Evolutionary conservation across 139 green algal species (phyloP).

Genomic region (Haematococcus sp.): DNA sequence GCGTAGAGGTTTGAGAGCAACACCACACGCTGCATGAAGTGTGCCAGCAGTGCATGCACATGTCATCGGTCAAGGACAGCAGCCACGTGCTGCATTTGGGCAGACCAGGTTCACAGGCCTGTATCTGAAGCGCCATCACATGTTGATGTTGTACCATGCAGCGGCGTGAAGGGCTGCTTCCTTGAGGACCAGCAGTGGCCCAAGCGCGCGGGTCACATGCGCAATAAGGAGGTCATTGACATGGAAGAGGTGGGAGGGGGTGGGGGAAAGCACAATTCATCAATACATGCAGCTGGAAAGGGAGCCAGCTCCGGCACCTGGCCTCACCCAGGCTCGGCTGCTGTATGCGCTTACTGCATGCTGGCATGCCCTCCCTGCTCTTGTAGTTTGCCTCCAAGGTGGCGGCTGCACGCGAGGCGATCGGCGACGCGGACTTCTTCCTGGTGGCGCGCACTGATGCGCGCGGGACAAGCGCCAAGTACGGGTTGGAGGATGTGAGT

Average conservation of each 20-base stretch:
- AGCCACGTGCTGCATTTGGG: too few species aligned
- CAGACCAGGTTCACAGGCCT: background rate
- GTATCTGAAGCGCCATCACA: background rate
- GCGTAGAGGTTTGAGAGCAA: too few species aligned
- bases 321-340: background rate
- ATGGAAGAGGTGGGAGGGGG: conserved; percentile 32
- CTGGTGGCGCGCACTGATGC: conserved; percentile 75
- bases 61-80: too few species aligned
- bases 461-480: conserved; percentile 58
- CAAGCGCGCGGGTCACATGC: conserved; percentile 62
- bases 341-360: background rate
- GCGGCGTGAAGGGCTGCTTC: conserved; percentile 69
- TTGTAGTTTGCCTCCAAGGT: conserved; percentile 43
- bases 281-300: too few species aligned
- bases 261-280: too few species aligned
- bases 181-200: conserved; percentile 81
- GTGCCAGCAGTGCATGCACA: too few species aligned
- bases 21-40: too few species aligned
- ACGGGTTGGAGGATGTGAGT: conserved; percentile 26
- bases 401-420: conserved; percentile 63
- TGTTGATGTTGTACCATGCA: conserved; percentile 17
- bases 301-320: too few species aligned
- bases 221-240: conserved; percentile 55
- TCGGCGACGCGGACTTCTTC: conserved; percentile 80
- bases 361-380: background rate